Evolutionary conservation across 208 protist species (phyloP).

Genomic region (Trypanosoma melophagium): DNA sequence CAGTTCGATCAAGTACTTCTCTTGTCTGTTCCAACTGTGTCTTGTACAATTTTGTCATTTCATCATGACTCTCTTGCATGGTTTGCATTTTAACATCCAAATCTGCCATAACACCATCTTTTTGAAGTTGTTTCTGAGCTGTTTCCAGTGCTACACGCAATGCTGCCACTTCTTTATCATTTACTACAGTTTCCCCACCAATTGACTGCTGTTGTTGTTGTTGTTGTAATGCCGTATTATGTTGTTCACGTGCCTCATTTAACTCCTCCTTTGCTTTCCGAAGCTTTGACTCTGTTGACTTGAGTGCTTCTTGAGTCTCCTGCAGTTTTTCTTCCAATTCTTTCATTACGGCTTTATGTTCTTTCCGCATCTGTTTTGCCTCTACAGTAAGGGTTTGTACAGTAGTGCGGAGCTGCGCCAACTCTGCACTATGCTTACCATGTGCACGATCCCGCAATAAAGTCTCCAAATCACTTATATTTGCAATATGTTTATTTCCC

Average conservation of each 20-base stretch:
- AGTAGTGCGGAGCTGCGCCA: constrained; percentile 42
- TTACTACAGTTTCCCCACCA: not conserved
- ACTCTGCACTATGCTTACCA: constrained; percentile 39
- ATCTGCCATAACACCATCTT: constrained; percentile 3
- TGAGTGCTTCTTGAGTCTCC: constrained; percentile 14
- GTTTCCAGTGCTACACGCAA: constrained; percentile 21
- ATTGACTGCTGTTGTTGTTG: not conserved
- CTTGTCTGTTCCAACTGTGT: constrained; percentile 18
- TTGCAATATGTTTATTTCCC: constrained; percentile 36
- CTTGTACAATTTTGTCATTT: constrained; percentile 9
- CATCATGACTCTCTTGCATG: constrained; percentile 25
- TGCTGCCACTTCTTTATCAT: constrained; percentile 16
- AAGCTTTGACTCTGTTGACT: constrained; percentile 15
- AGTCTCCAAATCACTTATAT: constrained; percentile 45
- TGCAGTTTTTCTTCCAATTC: constrained; percentile 32
- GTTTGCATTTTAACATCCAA: constrained; percentile 19
- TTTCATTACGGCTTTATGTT: constrained; percentile 25
- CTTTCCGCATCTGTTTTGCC: constrained; percentile 36
- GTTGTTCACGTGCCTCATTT: not conserved
- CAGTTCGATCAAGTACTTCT: constrained; percentile 9
- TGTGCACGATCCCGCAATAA: constrained; percentile 40
- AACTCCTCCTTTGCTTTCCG: constrained; percentile 19
- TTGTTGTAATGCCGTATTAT: constrained; percentile 1
- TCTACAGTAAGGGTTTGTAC: constrained; percentile 47
- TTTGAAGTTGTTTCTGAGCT: constrained; percentile 21